Base-by-base conservation (phyloP, 2,329 filamentous ascomycete genomes). In the Capronia americana region DNA sequence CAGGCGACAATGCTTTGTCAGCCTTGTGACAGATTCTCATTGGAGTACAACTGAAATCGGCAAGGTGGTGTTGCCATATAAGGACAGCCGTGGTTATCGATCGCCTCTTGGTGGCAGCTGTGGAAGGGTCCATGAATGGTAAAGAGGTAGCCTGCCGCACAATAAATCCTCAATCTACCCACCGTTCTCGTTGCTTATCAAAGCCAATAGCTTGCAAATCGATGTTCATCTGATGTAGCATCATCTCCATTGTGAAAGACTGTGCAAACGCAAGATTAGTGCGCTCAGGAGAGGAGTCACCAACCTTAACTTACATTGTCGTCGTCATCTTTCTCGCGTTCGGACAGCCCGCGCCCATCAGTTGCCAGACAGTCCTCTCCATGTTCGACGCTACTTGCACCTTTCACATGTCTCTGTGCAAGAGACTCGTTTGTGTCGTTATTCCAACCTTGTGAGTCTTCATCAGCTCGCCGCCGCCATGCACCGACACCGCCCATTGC, bases 181-280 rank as follows among this genome's bases (percentile, higher is more conserved):
- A 91, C 73, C 80, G 79, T 74, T 89, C 85, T 61, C 78, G 75
- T 12, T 79, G 75, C 65, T 82, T 81, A 75, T 89, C 87, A 74
- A 85, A 90, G 4, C 88, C 88, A 69, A 91, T 88, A n/a, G 85
- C 73, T 57, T 83, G 78, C 4, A 86, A 76, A 63, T 90, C 87
- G 64, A 91, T 85, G 72, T 89, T 88, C 65, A 91, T 78, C 32
- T 83, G 86, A 70, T 83, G 84, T 17, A 91, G 81, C 88, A 91
- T 90, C 83, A 86, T 87, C 56, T 85, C 87, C 84, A 91, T 89
- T 12, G 87, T 90, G 72, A 90, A 90, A 12, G 83, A 84, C 87
- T 88, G 70, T 38, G 6, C 23, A 23, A 26, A 26, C 46, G 59
- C 65, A 62, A 61, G 60, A 69, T 73, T 69, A 71, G 71, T 66